Evolutionary conservation across 768 basidiomycete genomes (phyloP), one percentile per base, ranked within the genome.

Genomic region (Kwoniella europaea): DNA sequence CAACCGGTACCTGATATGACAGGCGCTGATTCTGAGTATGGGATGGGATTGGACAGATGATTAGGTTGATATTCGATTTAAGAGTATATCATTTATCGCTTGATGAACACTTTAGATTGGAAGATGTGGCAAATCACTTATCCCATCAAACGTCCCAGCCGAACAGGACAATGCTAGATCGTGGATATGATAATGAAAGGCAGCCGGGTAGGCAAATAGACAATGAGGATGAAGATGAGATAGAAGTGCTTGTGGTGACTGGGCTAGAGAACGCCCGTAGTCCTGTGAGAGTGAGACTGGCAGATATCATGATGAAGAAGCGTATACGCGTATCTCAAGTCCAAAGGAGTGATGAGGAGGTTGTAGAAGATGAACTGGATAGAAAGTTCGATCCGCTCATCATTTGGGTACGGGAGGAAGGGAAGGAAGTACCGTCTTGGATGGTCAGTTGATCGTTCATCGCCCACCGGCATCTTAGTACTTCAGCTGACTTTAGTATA

Each of bases 401-500:
- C 1, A 68, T 80, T 10, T 80, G 79, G 79, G 58, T 80, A 10
- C 55, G 77, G 50, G 76, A 73, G 20, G 71, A 76, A 53, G 72
- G 65, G 18, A 59, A 60, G 16, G 42, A 65, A 16, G 69, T 67
- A 15, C 76, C 77, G 2, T 50, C 68, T 15, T 80, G 77, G 77
- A 54, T 80, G n/a, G 77, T 80, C 29, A 56, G 79, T 78, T 18
- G 27, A 27, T 43, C 16, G 44, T 35, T 52, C 12, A 18, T 15
- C 29, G 5, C 29, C 16, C 55, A 22, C 9, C 22, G 41, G 29
- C 15, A 29, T n/a, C 10, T 61, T 42, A 35, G 42, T 50, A 55
- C 63, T 46, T 44, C 43, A 41, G 41, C 44, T 56, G 55, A 42
- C 12, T 43, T 16, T 2, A 43, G 46, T 50, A 4, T 56, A 1